Base-by-base conservation (phyloP, 257 asterid species). In the Cynanchum wilfordii region DNA sequence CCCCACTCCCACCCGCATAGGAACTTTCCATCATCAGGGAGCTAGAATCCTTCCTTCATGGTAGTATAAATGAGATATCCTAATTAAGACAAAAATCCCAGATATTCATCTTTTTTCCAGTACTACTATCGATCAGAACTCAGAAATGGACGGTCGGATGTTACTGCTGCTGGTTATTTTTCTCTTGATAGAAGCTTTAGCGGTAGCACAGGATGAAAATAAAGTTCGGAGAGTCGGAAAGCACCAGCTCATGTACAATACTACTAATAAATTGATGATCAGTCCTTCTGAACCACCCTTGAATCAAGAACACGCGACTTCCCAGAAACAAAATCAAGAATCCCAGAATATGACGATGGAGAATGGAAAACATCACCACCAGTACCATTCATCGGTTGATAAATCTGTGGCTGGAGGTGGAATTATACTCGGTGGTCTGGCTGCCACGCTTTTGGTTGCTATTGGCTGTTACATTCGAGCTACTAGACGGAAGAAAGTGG, bases 391-490 rank as follows among this genome's bases (percentile, higher is more conserved):
- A 33, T 66, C 76, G 24, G 15, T 62, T 36, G 85, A 76, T 47
- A 74, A 73, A 45, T 80, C 85, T 10, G 77, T 73, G 11, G 78
- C 79, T 2, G 85, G 78, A 0, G 85, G 81, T n/a, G 84, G 85
- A 38, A 76, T 81, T 3, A 81, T 84, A 64, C 76, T 81, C 59
- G 80, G 82, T 10, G 82, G 85, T 17, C 51, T 81, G 70, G 85
- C 76, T 45, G 67, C 79, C 57, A 59, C 83, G 30, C 89, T 90
- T 36, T 66, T 87, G 69, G 83, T 75, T 76, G 87, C 91, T 40
- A 74, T 89, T 68, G 75, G 75, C 60, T 87, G 89, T 71, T 90
- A 89, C 44, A 84, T 90, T n/a, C 84, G 97, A 49, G 96, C 82
- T 3, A 89, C 96, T 16, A 70, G 86, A 71, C 84, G 90, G 54